phyloP scores from a whole-genome alignment of 2,329 filamentous ascomycete genomes.

The Paraphoma chrysanthemicola region DNA sequence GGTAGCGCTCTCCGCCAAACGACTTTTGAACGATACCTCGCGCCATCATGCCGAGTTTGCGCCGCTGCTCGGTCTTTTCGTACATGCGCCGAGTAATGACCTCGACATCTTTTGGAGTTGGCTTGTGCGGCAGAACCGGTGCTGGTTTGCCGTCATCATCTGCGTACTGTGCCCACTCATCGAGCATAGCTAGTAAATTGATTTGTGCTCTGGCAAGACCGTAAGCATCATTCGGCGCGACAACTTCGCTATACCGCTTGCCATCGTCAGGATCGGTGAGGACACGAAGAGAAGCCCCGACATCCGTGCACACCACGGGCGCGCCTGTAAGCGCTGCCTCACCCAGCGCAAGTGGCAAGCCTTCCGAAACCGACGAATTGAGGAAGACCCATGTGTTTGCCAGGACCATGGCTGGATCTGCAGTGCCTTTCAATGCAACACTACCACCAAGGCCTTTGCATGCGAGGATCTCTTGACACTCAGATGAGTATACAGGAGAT shows the following conservation, averaged over 20 bases:
- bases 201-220: constrained; percentile 68
- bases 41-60: constrained; percentile 65
- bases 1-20: constrained; percentile 66
- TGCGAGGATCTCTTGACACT: constrained; percentile 64
- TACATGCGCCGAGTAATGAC: constrained; percentile 66
- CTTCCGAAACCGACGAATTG: constrained; percentile 64
- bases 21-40: constrained; percentile 65
- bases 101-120: constrained; percentile 59
- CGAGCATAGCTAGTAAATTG: constrained; percentile 66
- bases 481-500: constrained; percentile 66
- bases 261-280: constrained; percentile 60
- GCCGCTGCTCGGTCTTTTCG: constrained; percentile 63
- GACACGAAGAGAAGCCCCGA: constrained; percentile 62
- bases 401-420: constrained; percentile 58
- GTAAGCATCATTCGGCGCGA: constrained; percentile 68
- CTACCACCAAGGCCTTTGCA: constrained; percentile 60
- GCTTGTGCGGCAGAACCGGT: constrained; percentile 56
- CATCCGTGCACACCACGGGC: constrained; percentile 64
- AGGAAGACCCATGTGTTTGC: constrained; percentile 54
- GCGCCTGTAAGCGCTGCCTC: constrained; percentile 65
- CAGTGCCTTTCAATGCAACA: constrained; percentile 63
- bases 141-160: constrained; percentile 54
- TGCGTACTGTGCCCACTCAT: constrained; percentile 66
- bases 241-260: constrained; percentile 65
- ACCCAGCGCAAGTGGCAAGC: constrained; percentile 63